Conservation (phyloP, 1,284 basidiomycete genomes). For the Exobasidium rhododendri region DNA sequence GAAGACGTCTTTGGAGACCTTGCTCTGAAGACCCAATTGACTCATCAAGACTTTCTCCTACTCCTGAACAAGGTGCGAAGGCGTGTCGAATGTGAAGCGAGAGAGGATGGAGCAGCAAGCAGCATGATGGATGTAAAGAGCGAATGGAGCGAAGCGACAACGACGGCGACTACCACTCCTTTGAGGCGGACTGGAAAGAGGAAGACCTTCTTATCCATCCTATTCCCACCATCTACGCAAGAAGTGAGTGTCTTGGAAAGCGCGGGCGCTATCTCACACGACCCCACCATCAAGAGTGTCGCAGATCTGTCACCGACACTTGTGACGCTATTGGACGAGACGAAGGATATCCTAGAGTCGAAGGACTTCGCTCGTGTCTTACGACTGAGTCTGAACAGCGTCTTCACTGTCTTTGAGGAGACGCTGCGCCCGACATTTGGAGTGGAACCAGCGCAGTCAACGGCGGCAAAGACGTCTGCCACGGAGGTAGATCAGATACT, state of each 20-base stretch:
- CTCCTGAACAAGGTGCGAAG: conserved; percentile 69
- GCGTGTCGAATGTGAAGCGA: conserved; percentile 58
- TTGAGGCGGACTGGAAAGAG: conserved; percentile 1
- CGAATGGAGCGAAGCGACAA: conserved; percentile 6
- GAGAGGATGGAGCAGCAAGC: neutral
- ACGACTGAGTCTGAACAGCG: conserved; percentile 66
- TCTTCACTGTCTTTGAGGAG: conserved; percentile 62
- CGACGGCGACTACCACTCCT: neutral
- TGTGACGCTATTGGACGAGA: conserved; percentile 67
- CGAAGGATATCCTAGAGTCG: conserved; percentile 65
- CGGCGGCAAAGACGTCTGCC: neutral
- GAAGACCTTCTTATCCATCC: conserved; percentile 2
- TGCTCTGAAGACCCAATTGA: conserved; percentile 71
- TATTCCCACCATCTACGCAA: conserved; percentile 2
- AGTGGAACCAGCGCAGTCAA: conserved; percentile 16
- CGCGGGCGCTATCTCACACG: conserved; percentile 6
- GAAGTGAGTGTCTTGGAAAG: conserved; percentile 3
- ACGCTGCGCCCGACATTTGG: conserved; percentile 59
- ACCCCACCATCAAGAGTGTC: neutral
- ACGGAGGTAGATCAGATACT: conserved; percentile 14
- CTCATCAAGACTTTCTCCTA: conserved; percentile 66
- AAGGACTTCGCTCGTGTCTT: conserved; percentile 69
- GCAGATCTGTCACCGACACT: conserved; percentile 56
- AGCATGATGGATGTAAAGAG: neutral
- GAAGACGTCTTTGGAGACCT: conserved; percentile 75